These are phyloP conservation scores for Scheffersomyces parashehatae DNA, from an alignment of 1,139 yeast species.

Conservation along the genomic window DNA sequence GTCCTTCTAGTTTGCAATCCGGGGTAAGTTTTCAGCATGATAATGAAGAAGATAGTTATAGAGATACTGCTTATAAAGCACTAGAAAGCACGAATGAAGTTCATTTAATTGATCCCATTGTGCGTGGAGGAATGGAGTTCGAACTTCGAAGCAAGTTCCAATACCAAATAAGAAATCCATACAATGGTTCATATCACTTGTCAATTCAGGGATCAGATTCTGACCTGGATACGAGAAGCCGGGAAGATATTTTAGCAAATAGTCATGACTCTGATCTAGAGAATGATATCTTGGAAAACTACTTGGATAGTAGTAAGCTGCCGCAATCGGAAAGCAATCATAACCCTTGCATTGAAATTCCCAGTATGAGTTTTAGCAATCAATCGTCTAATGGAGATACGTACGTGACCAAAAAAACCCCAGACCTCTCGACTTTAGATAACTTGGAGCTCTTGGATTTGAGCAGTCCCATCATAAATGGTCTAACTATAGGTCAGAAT, in stretches of 20 bases:
- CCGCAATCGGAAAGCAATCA: constrained; percentile 14
- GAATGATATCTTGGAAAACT: constrained; percentile 37
- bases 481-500: constrained; percentile 36
- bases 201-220: constrained; percentile 27
- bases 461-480: constrained; percentile 39
- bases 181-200: constrained; percentile 30
- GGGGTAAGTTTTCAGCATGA: constrained; percentile 2
- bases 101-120: no score
- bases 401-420: constrained; percentile 5
- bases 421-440: constrained; percentile 10
- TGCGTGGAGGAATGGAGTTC: no score
- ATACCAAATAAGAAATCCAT: constrained; percentile 4
- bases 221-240: background rate
- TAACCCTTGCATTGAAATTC: constrained; percentile 2
- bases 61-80: no score
- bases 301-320: constrained; percentile 27
- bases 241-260: no score
- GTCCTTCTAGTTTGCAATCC: background rate
- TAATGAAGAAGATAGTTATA: no score
- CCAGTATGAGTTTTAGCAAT: no score
- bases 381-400: constrained; percentile 3
- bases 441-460: constrained; percentile 29
- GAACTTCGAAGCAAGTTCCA: no score
- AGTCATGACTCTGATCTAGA: constrained; percentile 15
- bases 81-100: no score